A percentile compares a stretch with the other conserved stretches of the same genome.
Conservation (phyloP, 768 basidiomycete genomes). For the Lanmaoa pseudosensibilis region DNA sequence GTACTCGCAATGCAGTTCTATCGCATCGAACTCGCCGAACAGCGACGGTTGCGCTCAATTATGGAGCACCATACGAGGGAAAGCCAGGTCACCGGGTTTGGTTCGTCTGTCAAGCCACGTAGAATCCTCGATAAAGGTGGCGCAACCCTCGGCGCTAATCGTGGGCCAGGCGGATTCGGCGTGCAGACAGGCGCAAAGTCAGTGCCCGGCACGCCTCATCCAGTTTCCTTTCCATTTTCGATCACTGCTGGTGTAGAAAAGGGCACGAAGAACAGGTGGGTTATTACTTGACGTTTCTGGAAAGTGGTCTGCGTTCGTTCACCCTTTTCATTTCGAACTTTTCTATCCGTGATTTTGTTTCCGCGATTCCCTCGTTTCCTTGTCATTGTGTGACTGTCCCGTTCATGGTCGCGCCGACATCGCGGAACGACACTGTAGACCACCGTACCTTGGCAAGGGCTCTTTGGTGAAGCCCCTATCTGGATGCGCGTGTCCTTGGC, state of each 20-base stretch:
- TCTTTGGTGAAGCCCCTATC: background rate
- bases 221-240: constrained; percentile 68
- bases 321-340: background rate
- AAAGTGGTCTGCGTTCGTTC: background rate
- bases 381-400: too few species aligned
- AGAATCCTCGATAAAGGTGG: constrained; percentile 2
- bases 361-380: too few species aligned
- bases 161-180: background rate
- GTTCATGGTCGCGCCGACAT: background rate
- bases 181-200: constrained; percentile 16
- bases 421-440: too few species aligned
- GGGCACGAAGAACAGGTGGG: constrained; percentile 87
- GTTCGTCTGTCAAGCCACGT: constrained; percentile 7
- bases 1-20: constrained; percentile 92
- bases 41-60: constrained; percentile 81
- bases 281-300: constrained; percentile 1
- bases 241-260: constrained; percentile 97
- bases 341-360: background rate
- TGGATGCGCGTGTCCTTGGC: background rate
- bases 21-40: constrained; percentile 88
- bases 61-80: constrained; percentile 89
- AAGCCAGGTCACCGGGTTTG: constrained; percentile 27
- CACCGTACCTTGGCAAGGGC: background rate
- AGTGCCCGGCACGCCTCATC: constrained; percentile 20
- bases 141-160: background rate